A percentile compares a stretch with the other conserved stretches of the same genome.
These are phyloP conservation scores for Phytophthora hybrid DNA, from an alignment of 352 stramenopile species.

Conservation along the genomic window DNA sequence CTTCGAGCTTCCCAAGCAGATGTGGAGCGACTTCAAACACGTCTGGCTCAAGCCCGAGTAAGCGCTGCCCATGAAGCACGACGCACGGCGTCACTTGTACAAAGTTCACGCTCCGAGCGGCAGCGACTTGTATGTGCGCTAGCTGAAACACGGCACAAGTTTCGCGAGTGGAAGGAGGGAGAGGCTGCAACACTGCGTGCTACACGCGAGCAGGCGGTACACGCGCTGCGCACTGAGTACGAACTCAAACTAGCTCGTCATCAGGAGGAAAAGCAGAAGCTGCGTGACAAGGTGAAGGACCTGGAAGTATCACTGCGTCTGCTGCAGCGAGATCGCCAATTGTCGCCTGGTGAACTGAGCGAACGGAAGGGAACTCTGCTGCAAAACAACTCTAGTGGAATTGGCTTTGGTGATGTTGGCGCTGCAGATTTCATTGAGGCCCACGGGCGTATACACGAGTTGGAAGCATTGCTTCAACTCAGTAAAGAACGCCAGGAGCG, in stretches of 20 bases:
- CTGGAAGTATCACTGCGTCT: constrained; percentile 71
- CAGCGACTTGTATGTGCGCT: constrained; percentile 63
- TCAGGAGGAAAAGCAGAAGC: constrained; percentile 77
- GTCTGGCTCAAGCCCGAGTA: constrained; percentile 31
- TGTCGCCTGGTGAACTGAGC: constrained; percentile 70
- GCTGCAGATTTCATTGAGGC: constrained; percentile 72
- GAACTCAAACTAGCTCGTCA: constrained; percentile 73
- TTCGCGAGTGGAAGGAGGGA: constrained; percentile 74
- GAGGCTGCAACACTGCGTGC: constrained; percentile 53
- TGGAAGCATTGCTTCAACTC: constrained; percentile 64
- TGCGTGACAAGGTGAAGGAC: constrained; percentile 79
- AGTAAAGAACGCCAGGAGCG: constrained; percentile 63
- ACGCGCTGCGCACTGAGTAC: constrained; percentile 66
- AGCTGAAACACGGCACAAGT: constrained; percentile 66
- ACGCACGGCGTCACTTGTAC: constrained; percentile 35
- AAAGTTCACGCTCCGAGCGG: constrained; percentile 48
- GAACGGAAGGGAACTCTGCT: constrained; percentile 70
- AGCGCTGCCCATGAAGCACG: constrained; percentile 33
- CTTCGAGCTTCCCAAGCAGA: constrained; percentile 33
- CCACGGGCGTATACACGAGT: constrained; percentile 60
- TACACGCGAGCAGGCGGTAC: constrained; percentile 65
- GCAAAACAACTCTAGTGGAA: constrained; percentile 19
- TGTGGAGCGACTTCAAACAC: constrained; percentile 36
- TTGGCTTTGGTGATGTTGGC: constrained; percentile 44
- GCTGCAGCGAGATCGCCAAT: constrained; percentile 65